Percentiles rank a stretch among this genome's conserved stretches.
These are phyloP conservation scores for Aspergillus steynii DNA, from an alignment of 495 filamentous ascomycete species.

Conservation along the genomic window DNA sequence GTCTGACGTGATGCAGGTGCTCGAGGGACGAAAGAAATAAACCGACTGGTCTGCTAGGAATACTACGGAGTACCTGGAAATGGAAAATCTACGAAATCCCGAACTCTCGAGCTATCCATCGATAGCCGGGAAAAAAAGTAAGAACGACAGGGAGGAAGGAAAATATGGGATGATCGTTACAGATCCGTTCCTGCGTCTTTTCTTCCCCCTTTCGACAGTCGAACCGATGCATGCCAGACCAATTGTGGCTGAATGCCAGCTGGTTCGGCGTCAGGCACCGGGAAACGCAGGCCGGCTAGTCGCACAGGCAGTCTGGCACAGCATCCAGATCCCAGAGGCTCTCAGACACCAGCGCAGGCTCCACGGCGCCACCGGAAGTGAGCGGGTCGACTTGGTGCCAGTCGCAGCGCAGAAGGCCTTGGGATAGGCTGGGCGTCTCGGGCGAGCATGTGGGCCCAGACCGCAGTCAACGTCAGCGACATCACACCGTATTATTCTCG, in stretches of 20 bases:
- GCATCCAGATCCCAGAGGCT: background rate
- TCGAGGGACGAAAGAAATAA: conserved; percentile 65
- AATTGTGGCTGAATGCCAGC: background rate
- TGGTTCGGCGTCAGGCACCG: background rate
- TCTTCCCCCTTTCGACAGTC: background rate
- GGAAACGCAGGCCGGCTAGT: background rate
- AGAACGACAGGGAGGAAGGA: too few relatives aligned
- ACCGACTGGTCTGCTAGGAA: conserved; percentile 7
- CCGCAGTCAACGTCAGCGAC: background rate
- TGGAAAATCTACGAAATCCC: background rate
- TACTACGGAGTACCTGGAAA: background rate
- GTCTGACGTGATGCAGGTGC: conserved; percentile 74
- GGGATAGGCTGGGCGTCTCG: too few relatives aligned
- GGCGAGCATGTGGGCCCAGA: background rate
- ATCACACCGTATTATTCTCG: background rate
- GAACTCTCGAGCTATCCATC: background rate
- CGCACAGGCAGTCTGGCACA: background rate
- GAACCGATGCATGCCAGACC: background rate
- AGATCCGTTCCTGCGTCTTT: background rate
- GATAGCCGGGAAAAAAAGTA: background rate
- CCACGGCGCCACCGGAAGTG: background rate
- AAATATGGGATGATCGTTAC: background rate
- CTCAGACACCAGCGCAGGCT: too few relatives aligned
- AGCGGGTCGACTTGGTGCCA: background rate
- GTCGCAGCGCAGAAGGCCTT: background rate